A percentile compares a stretch with the other conserved stretches of the same genome.
phyloP scores from a whole-genome alignment of 176 grass and related monocot genomes.

The Musa troglodytarum region DNA sequence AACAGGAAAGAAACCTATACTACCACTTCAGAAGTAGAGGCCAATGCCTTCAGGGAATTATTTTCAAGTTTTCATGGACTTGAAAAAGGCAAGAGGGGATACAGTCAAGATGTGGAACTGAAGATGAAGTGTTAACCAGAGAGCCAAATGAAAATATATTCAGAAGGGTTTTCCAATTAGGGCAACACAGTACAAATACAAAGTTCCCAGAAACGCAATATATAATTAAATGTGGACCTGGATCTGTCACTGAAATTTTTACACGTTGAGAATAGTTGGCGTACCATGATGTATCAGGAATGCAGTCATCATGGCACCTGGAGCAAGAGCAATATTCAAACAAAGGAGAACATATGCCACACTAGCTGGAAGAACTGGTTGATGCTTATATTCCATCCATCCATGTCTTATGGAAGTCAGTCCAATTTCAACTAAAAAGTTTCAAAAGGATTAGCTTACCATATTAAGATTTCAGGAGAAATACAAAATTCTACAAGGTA shows the following conservation, averaged over 20 bases:
- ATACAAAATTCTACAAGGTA: not conserved
- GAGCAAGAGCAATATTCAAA: constrained; percentile 53
- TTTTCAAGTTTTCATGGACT: too few species aligned
- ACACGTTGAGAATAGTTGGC: not conserved
- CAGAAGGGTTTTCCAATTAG: too few species aligned
- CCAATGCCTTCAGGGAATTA: too few species aligned
- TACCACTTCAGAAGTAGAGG: too few species aligned
- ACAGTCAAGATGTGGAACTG: too few species aligned
- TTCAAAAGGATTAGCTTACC: not conserved
- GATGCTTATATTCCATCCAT: constrained; percentile 38
- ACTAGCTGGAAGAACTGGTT: constrained; percentile 56
- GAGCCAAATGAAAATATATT: too few species aligned
- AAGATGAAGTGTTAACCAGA: too few species aligned
- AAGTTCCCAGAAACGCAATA: too few species aligned
- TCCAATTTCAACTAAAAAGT: constrained; percentile 7
- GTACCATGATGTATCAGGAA: constrained; percentile 44
- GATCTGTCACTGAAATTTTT: not conserved
- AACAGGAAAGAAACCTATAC: too few species aligned
- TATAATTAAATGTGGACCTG: too few species aligned
- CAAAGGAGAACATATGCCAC: constrained; percentile 56
- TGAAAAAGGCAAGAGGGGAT: too few species aligned
- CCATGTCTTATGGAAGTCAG: constrained; percentile 23
- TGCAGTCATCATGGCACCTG: constrained; percentile 55
- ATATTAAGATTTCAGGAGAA: not conserved
- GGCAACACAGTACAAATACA: too few species aligned